These are phyloP conservation scores for Tanacetum coccineum DNA, from an alignment of 129 eudicot genomes.

Conservation along the genomic window DNA sequence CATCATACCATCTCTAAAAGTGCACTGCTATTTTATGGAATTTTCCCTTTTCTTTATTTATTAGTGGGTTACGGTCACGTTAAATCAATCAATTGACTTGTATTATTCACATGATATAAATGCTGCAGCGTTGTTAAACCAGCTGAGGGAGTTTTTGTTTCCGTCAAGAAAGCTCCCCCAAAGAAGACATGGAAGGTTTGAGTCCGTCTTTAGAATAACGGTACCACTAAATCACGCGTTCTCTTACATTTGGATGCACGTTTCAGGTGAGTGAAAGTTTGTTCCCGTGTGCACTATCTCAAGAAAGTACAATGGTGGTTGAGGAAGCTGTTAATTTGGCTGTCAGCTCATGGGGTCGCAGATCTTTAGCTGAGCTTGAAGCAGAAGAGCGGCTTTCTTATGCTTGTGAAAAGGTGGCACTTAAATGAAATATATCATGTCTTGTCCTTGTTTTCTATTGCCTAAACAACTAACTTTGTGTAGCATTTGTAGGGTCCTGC, in stretches of 20 bases:
- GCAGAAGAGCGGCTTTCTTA: constrained; percentile 96
- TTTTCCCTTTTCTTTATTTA: background rate
- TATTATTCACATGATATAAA: background rate
- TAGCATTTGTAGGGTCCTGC: constrained; percentile 72
- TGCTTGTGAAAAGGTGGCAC: constrained; percentile 93
- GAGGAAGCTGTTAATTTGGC: constrained; percentile 91
- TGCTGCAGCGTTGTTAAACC: constrained; percentile 85
- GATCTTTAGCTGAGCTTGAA: constrained; percentile 91
- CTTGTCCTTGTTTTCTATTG: constrained; percentile 6
- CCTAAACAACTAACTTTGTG: constrained; percentile 19
- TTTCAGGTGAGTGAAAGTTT: constrained; percentile 87
- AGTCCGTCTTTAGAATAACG: constrained; percentile 15
- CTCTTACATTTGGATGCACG: constrained; percentile 14
- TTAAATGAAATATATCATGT: constrained; percentile 13
- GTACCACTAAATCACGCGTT: constrained; percentile 8
- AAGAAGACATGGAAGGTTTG: constrained; percentile 94
- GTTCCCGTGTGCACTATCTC: constrained; percentile 81
- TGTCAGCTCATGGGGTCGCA: constrained; percentile 84
- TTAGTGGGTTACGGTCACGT: constrained; percentile 15
- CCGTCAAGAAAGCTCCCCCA: constrained; percentile 81
- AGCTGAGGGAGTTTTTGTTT: constrained; percentile 81
- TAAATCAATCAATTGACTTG: constrained; percentile 8
- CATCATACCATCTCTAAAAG: too few species aligned
- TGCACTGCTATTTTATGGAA: too few species aligned
- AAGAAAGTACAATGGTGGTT: constrained; percentile 51